Evolutionary conservation across 805 yeast species (phyloP).

Genomic region (Pichia rugopelliculosa): DNA sequence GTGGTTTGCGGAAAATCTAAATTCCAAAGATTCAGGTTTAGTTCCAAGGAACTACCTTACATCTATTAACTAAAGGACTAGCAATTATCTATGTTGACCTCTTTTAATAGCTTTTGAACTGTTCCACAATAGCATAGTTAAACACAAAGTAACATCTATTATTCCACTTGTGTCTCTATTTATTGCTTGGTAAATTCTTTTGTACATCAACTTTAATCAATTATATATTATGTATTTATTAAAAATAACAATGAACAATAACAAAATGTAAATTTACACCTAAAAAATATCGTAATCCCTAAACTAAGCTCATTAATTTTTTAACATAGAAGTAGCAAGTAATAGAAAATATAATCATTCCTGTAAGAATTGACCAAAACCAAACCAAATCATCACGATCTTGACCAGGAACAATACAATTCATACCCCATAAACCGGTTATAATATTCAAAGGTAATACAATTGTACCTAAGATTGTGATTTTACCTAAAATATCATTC

Average conservation of each 20-base stretch:
- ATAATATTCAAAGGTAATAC: constrained; percentile 92
- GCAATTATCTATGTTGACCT: neutral
- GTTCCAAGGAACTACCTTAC: constrained; percentile 56
- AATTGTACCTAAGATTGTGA: constrained; percentile 89
- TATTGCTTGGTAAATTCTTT: neutral
- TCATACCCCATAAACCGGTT: constrained; percentile 99
- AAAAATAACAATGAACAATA: neutral
- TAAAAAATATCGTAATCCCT: neutral
- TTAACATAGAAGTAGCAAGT: constrained; percentile 43
- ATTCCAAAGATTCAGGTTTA: constrained; percentile 41
- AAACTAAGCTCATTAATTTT: constrained; percentile 30
- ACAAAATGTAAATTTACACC: neutral
- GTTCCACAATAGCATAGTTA: neutral
- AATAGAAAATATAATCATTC: constrained; percentile 42
- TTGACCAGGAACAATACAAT: constrained; percentile 94
- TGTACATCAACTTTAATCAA: neutral
- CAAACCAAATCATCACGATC: constrained; percentile 50
- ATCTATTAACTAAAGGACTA: constrained; percentile 14
- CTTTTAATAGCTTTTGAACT: neutral
- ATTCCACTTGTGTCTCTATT: neutral
- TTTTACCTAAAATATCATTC: constrained; percentile 91
- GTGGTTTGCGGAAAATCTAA: constrained; percentile 62
- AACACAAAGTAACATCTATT: neutral
- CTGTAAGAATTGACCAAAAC: constrained; percentile 49
- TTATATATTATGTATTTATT: neutral